Evolutionary conservation across 2,329 filamentous ascomycete genomes (phyloP), one percentile per base, ranked within the genome.

Genomic region (Nemania sp.): DNA sequence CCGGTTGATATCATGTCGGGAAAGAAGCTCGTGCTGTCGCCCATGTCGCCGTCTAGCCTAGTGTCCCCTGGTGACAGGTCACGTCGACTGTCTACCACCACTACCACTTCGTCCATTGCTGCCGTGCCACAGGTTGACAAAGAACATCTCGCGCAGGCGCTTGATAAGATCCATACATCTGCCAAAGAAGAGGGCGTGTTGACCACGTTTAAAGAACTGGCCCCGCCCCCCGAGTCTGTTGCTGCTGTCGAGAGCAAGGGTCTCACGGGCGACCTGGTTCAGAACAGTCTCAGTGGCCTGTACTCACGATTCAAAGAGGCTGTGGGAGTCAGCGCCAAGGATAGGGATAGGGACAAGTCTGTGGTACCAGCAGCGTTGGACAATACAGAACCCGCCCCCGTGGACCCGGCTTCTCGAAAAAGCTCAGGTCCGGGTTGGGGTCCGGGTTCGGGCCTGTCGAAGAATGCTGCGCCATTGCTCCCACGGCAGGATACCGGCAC

Each of bases 201-300:
- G 42, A 97, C 93, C 2, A 95, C 91, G 7, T 97, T 97, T 73
- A 95, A 95, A 73, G 92, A 97, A 67, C 92, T 96, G 66, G 89
- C 88, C 1, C 81, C 87, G 1, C 86, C 86, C 5, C 86, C 89
- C 0, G 75, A 79, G 2, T 77, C 81, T 1, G 74, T 82, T 1
- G 76, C 80, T 1, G 73, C 77, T 12, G 72, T 78, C 20, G 91
- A 96, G 64, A 83, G 78, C 54, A 91, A 90, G 68, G 82, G 82
- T 7, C 77, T 90, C 31, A 79, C 86, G 0, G 83, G 85, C 22
- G 91, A 96, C 54, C 72, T 88, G 34, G 84, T 94, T 19, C 90
- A 94, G 59, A 89, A 93, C 71, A 91, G 93, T 4, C 77, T 97
- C 41, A 96, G 89, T 67, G 91, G 93, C 1, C 76, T 97, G 31